Evolutionary conservation across 23 red algal genomes (phyloP).

Genomic region (Gracilaria vermiculophylla): DNA sequence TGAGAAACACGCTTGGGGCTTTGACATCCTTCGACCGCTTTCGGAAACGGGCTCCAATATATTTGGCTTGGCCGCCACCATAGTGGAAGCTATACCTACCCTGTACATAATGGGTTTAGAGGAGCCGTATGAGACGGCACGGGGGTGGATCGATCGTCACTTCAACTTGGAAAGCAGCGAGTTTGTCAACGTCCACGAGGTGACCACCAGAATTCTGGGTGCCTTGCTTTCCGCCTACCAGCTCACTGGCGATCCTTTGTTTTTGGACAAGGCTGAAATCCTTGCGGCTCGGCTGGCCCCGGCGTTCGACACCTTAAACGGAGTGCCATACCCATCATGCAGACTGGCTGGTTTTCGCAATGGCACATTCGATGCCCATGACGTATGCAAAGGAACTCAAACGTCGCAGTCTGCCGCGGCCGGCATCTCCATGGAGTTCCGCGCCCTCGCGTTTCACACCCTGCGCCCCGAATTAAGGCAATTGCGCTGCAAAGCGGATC

Average conservation of each 20-base stretch:
- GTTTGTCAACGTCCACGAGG: constrained; percentile 66
- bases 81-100: constrained; percentile 74
- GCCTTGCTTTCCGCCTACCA: constrained; percentile 66
- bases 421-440: constrained; percentile 38
- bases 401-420: constrained; percentile 6
- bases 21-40: constrained; percentile 64
- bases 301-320: constrained; percentile 48
- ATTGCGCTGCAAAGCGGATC: constrained; percentile 49
- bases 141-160: constrained; percentile 48
- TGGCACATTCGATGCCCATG: neutral
- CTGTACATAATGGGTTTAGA: constrained; percentile 77
- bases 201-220: constrained; percentile 75
- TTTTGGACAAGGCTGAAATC: constrained; percentile 71
- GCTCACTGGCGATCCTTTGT: constrained; percentile 63
- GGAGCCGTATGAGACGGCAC: constrained; percentile 37
- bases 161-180: constrained; percentile 30
- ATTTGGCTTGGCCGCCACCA: constrained; percentile 59
- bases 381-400: constrained; percentile 8
- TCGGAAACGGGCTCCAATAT: constrained; percentile 6
- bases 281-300: constrained; percentile 41
- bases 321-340: constrained; percentile 38
- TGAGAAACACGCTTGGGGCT: constrained; percentile 49
- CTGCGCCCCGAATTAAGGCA: constrained; percentile 1
- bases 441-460: constrained; percentile 35
- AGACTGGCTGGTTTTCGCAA: neutral